A percentile compares a stretch with the other conserved stretches of the same genome.
Evolutionary conservation across 2,329 filamentous ascomycete species (phyloP).

Genomic region (Sclerotinia nivalis): DNA sequence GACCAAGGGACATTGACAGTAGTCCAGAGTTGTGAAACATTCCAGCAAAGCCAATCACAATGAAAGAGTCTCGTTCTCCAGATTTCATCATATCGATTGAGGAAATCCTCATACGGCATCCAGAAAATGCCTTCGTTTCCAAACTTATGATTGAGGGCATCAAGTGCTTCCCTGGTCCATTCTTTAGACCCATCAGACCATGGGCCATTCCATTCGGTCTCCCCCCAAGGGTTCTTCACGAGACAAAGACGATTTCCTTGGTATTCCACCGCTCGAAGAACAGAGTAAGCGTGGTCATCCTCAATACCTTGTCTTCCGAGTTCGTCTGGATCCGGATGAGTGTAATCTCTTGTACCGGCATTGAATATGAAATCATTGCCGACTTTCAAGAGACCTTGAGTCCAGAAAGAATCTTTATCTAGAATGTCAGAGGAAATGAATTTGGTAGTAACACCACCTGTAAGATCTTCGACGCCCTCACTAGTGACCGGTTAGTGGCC

Average conservation of each 20-base stretch:
- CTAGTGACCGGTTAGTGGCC: slow-evolving; percentile 13
- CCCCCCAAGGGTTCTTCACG: slow-evolving; percentile 56
- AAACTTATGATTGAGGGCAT: slow-evolving; percentile 58
- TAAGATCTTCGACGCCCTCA: slow-evolving; percentile 59
- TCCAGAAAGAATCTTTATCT: slow-evolving; percentile 80
- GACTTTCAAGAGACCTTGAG: slow-evolving; percentile 73
- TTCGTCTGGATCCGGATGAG: slow-evolving; percentile 21
- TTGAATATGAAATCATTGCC: slow-evolving; percentile 74
- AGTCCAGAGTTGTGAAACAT: slow-evolving; percentile 59
- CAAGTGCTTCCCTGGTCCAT: slow-evolving; percentile 57
- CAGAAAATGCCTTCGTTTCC: slow-evolving; percentile 62
- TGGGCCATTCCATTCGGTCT: slow-evolving; percentile 59
- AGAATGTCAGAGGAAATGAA: slow-evolving; percentile 69
- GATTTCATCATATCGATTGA: slow-evolving; percentile 58
- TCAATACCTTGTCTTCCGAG: slow-evolving; percentile 55
- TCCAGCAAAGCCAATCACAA: slow-evolving; percentile 49
- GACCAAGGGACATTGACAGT: slow-evolving; percentile 62
- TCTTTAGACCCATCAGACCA: slow-evolving; percentile 51
- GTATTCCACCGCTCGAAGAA: slow-evolving; percentile 54
- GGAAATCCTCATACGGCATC: slow-evolving; percentile 61
- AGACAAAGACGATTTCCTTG: slow-evolving; percentile 55
- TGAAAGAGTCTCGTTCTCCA: slow-evolving; percentile 62
- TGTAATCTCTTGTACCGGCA: slow-evolving; percentile 46
- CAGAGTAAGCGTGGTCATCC: slow-evolving; percentile 57
- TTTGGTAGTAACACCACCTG: slow-evolving; percentile 68